These are phyloP conservation scores for Phytophthora idaei DNA, from an alignment of 352 stramenopile species.

Conservation along the genomic window DNA sequence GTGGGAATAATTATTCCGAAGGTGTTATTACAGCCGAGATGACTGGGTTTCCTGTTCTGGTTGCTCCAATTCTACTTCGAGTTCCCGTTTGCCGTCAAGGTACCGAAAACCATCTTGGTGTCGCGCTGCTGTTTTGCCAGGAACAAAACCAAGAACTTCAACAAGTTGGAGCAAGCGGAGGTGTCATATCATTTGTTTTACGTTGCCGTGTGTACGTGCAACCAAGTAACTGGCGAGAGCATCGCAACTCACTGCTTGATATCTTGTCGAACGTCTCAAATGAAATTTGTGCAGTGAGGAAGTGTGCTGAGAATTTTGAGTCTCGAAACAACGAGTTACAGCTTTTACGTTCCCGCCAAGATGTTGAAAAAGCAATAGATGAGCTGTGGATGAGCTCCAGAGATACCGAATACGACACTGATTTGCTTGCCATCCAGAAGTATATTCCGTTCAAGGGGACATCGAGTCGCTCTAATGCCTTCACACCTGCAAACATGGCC, in stretches of 20 bases:
- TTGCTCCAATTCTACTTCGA: constrained; percentile 37
- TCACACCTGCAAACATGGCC: background rate
- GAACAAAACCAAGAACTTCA: constrained; percentile 28
- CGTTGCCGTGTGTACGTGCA: constrained; percentile 24
- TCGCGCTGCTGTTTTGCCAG: constrained; percentile 32
- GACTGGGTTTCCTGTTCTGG: constrained; percentile 27
- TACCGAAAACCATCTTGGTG: constrained; percentile 5
- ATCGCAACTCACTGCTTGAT: constrained; percentile 19
- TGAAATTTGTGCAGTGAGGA: constrained; percentile 33
- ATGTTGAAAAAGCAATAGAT: constrained; percentile 26
- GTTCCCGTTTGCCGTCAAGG: constrained; percentile 4
- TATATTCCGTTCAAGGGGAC: constrained; percentile 54
- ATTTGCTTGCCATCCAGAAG: constrained; percentile 46
- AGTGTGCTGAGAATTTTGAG: constrained; percentile 22
- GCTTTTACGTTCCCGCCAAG: constrained; percentile 22
- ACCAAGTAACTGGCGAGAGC: constrained; percentile 19
- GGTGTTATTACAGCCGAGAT: constrained; percentile 24
- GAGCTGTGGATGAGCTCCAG: constrained; percentile 17
- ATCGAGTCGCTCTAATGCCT: constrained; percentile 4
- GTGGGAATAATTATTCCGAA: background rate
- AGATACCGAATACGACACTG: background rate
- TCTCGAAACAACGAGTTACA: constrained; percentile 23
- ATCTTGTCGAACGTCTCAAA: constrained; percentile 25
- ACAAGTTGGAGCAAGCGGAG: background rate
- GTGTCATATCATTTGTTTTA: constrained; percentile 10